Conservation (phyloP, 805 yeast species). For the Kuraishia cidri region DNA sequence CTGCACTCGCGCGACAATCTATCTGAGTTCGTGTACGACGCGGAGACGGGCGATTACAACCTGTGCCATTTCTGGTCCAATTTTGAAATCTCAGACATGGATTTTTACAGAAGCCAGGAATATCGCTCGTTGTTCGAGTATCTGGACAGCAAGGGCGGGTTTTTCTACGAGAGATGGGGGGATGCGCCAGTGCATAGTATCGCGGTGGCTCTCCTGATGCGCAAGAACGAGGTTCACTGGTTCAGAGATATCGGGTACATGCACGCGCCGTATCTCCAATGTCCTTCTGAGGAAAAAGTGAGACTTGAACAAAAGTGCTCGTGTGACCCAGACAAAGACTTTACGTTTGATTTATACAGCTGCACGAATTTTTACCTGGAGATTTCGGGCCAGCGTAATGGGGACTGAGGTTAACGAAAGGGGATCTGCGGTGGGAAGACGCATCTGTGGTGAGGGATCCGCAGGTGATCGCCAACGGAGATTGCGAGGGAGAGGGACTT, state of each 20-base stretch:
- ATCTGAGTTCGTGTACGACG: slow-evolving; percentile 3
- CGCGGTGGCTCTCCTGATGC: slow-evolving; percentile 25
- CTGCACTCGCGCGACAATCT: slow-evolving; percentile 1
- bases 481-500: too few relatives aligned
- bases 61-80: slow-evolving; percentile 81
- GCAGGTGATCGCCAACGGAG: too few relatives aligned
- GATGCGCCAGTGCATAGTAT: slow-evolving; percentile 53
- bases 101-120: slow-evolving; percentile 47
- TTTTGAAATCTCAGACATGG: slow-evolving; percentile 66
- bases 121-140: slow-evolving; percentile 53
- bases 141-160: slow-evolving; percentile 66
- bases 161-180: slow-evolving; percentile 88
- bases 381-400: slow-evolving; percentile 2
- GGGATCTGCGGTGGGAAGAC: too few relatives aligned
- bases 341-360: slow-evolving; percentile 7
- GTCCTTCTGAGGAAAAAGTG: slow-evolving; percentile 14
- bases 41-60: slow-evolving; percentile 31
- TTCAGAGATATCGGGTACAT: slow-evolving; percentile 22
- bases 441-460: too few relatives aligned
- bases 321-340: slow-evolving; percentile 20
- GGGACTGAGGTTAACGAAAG: too few relatives aligned
- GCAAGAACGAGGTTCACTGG: slow-evolving; percentile 17
- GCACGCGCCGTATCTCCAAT: slow-evolving; percentile 23
- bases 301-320: slow-evolving; percentile 13
- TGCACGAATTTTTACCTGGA: slow-evolving; percentile 5